Evolutionary conservation across 805 yeast genomes (phyloP).

Genomic region (Lipomyces mesembrius): DNA sequence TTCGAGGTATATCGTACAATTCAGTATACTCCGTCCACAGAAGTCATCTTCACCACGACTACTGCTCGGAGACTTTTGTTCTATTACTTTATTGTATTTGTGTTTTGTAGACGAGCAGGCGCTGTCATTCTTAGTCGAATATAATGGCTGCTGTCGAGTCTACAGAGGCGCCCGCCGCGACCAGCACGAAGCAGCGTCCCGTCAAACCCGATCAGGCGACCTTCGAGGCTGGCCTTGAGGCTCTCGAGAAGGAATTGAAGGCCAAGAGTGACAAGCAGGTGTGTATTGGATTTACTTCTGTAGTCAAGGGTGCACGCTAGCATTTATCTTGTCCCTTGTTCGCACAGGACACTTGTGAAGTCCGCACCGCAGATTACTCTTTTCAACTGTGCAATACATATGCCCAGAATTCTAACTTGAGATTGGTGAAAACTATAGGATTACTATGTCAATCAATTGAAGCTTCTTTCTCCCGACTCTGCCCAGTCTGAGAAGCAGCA

Average conservation of each 20-base stretch:
- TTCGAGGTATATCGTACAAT: not conserved
- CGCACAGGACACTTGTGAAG: not conserved
- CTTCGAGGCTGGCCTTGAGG: constrained; percentile 33
- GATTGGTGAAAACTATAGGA: constrained; percentile 15
- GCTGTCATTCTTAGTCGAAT: not conserved
- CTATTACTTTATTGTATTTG: not conserved
- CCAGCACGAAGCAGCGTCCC: constrained; percentile 21
- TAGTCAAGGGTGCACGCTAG: not conserved
- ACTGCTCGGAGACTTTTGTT: not conserved
- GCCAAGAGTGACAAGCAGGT: constrained; percentile 37
- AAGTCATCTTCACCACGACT: not conserved
- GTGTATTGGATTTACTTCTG: constrained; percentile 1
- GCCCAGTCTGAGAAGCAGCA: constrained; percentile 31
- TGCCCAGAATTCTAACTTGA: not conserved
- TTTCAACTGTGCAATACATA: not conserved
- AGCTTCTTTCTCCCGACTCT: constrained; percentile 29
- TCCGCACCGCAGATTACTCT: not conserved
- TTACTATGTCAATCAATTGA: constrained; percentile 27
- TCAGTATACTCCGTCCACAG: not conserved
- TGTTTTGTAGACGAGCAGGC: not conserved
- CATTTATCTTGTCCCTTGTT: not conserved
- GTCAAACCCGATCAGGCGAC: constrained; percentile 38
- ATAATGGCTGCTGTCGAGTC: constrained; percentile 1
- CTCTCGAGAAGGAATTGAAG: constrained; percentile 37
- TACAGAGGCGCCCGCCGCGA: constrained; percentile 7